These are phyloP conservation scores for Epichloe gansuensis DNA, from an alignment of 2,329 filamentous ascomycete species.

Conservation along the genomic window DNA sequence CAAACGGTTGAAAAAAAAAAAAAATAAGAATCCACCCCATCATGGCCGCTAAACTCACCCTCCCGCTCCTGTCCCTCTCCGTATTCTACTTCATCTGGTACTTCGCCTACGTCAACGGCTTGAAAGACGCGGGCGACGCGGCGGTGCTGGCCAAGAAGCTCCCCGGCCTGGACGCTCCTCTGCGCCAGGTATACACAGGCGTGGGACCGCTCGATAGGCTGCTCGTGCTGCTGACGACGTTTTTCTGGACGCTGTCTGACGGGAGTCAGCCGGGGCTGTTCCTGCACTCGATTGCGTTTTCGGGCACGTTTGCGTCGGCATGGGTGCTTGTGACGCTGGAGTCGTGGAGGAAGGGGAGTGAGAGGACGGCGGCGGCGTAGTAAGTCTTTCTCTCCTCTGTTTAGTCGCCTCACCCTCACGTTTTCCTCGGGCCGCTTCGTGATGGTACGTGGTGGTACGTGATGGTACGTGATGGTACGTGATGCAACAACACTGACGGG, in stretches of 20 bases:
- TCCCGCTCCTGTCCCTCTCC: conserved; percentile 7
- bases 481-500: no score
- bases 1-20: neutral
- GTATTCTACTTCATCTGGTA: conserved; percentile 11
- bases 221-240: no score
- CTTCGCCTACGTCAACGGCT: conserved; percentile 8
- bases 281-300: conserved; percentile 11
- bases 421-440: neutral
- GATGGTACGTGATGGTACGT: no score
- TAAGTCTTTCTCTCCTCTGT: conserved; percentile 2
- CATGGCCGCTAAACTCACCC: conserved; percentile 8
- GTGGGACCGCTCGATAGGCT: no score
- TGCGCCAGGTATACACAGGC: no score
- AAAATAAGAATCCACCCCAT: neutral
- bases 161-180: no score
- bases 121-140: neutral
- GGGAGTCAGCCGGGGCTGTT: conserved; percentile 6
- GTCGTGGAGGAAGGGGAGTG: conserved; percentile 10
- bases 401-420: neutral
- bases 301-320: conserved; percentile 9
- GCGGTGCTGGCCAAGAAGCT: no score
- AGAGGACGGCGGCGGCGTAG: conserved; percentile 8
- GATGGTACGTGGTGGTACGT: no score
- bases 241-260: neutral
- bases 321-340: conserved; percentile 11